Evolutionary conservation across 2,329 filamentous ascomycete genomes (phyloP), one percentile per base, ranked within the genome.

Genomic region (Colletotrichum nymphaeae): DNA sequence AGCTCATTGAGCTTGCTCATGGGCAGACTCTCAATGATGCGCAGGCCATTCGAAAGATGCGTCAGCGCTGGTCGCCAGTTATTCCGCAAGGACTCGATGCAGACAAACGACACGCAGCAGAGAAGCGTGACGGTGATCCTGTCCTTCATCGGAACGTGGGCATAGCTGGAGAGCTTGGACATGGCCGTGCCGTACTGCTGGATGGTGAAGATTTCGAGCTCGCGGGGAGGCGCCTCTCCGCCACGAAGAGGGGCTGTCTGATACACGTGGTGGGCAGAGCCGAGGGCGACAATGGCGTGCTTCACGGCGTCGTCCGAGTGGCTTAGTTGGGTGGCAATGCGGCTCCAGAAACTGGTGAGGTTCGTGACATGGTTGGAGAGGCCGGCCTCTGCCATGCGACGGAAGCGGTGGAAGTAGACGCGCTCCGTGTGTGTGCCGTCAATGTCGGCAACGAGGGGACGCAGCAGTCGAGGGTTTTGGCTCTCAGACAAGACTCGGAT

Each of bases 131-230:
- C 76, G 60, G 78, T 78, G 55, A 73, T 66, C 35, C 37, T 66
- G 62, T 75, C 66, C 42, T 78, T 77, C 19, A 83, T 78, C 24
- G 71, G 62, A 6, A 73, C 56, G 8, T 71, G 32, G 22, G 60
- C 57, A n/a, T 70, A 63, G 55, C 30, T 66, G 12, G 66, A 71
- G 26, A 73, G 62, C 52, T 79, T 77, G 60, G 79, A 79, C 64
- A 85, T 81, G 24, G 83, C 81, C 11, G 78, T 76, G 75, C 81
- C 82, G 74, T 85, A 84, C 65, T 84, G 81, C 67, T 82, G 79
- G 69, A 84, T 81, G 53, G 80, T 80, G 74, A 84, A 83, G 6
- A 81, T 75, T 60, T 84, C 82, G 4, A 81, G 76, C 32, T 80
- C 76, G 28, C 77, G 77, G 5, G 76, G 75, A 35, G 75, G 69